Base-by-base conservation (phyloP, 371 early-diverging fungal species). In the Capillidium rhysosporum region DNA sequence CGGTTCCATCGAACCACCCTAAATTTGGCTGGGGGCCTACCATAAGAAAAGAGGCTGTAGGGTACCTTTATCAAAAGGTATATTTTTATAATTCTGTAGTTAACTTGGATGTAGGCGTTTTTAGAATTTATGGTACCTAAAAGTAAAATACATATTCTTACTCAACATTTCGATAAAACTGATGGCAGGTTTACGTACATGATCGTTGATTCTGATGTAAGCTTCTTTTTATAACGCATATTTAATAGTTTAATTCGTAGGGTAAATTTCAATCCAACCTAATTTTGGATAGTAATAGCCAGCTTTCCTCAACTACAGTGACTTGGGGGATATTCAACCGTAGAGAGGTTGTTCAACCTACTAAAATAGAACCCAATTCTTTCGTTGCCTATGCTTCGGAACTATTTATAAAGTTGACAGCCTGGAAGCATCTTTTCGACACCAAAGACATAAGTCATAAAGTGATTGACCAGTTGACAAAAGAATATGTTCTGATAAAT, bases 271-370 rank as follows among this genome's bases (percentile, higher is more conserved):
- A 69, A 49, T 82, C 85, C 24, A 90, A 86, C 59, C 72, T 66
- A 4, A 34, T 12, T 34, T 34, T 34, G 21, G 52, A 59, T 30
- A 64, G 69, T 58, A 58, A 49, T 24, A 21, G 57, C 52, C 30
- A 70, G 65, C n/a, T 67, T 44, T 41, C 67, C 62, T 49, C 66
- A 0, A 70, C 77, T n/a, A 90, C 89, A 1, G 82, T 96, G 18
- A 92, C 94, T 1, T 96, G 96, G 96, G 96, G 94, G 41, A 92
- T 93, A 23, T 95, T 96, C 65, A 92, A 93, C 2, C 92, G 89
- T 30, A 82, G 86, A 57, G 89, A 92, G 60, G 86, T 96, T 52
- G 76, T 92, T 48, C 93, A 96, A 62, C 86, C 93, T 0, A 92
- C 96, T 8, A 75, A 91, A 16, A 90, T 94, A 48, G 94, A 92